Base-by-base conservation (phyloP, 2,329 filamentous ascomycete species). In the Aspergillus latus region DNA sequence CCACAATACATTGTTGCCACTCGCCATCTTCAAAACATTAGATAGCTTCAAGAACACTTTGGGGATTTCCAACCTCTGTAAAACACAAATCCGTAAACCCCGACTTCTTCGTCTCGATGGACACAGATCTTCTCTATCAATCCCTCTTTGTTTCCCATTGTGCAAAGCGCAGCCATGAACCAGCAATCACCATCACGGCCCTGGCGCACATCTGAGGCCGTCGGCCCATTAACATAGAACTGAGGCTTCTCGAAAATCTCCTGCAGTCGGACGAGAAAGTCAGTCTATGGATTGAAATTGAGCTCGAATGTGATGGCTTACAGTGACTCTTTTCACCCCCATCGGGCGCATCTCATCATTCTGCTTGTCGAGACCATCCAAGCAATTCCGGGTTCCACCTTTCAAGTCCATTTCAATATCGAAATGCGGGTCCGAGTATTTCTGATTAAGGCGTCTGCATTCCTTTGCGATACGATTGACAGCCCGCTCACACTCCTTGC, bases 1-100 rank as follows among this genome's bases (percentile, higher is more conserved):
- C 92, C 57, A 96, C 86, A 59, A 96, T 92, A 56, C 89, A 92
- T 64, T 92, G 91, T 55, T 93, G 89, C 92, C 91, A 96, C 73
- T 94, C 90, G 52, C 91, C 91, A 64, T 93, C 90, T 83, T 62
- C n/a, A 49, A 44, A 15, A 29, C 47, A 9, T 34, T 29, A 34
- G 32, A 28, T n/a, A 15, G 10, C n/a, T 30, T 34, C 11, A 8
- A 8, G 5, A 21, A 28, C 16, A 7, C 21, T 32, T 15, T 4
- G 16, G 15, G 10, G 29, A 15, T 10, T n/a, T 58, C 71, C 60
- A 72, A 80, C 83, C 83, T 62, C 89, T 83, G 72, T 89, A 84
- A 68, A 94, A 93, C 10, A 94, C 89, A 62, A 94, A 94, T 1
- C 90, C 90, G 63, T 94, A 94, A 1, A 93, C 89, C 10, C 90